Base-by-base conservation (phyloP, 495 filamentous ascomycete species). In the Penicillium cataractarum region DNA sequence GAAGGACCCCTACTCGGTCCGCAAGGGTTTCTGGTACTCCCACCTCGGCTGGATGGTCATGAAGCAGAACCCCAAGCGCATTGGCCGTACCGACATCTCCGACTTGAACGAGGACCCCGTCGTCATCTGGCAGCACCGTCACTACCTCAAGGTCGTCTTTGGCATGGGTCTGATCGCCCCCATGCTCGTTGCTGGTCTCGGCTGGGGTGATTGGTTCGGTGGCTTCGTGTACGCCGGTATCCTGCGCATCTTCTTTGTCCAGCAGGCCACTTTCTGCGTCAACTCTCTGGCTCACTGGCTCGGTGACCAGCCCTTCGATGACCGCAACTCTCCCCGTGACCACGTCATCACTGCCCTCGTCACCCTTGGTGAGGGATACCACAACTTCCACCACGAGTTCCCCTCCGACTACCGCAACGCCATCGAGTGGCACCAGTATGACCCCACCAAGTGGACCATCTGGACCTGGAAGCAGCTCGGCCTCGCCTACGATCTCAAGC, bases 301-400 rank as follows among this genome's bases (percentile, higher is more conserved):
- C 72, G 95, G 95, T 64, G 95, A 99, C 74, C 95, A 99, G 80
- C 95, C 95, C 55, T 99, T 99, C 77, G 95, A 99, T 64, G 95
- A 99, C 86, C 92, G 93, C 77, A 97, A 99, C 87, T 95, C 91
- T 59, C 95, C 95, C 64, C 90, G 95, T 71, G 95, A 99, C 73
- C 95, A 97, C 78, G 86, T 97, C 72, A 89, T 99, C 77, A 99
- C 95, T 48, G 95, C 95, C 52, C 80, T 99, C 13, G 91, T 96
- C 58, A 99, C 95, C 50, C 92, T 99, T 31, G 95, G 95, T 53
- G 95, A 99, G 77, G 95, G 95, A 55, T 99, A 99, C 82, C 93
- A 98, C 85, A 97, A 97, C 83, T 99, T 99, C 88, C 95, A 99
- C 83, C 95, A 99, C 84, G 95, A 99, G 74, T 99, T 99, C 82